Conservation (phyloP, 352 stramenopile species). For the Phytopythium cucurbitacearum region DNA sequence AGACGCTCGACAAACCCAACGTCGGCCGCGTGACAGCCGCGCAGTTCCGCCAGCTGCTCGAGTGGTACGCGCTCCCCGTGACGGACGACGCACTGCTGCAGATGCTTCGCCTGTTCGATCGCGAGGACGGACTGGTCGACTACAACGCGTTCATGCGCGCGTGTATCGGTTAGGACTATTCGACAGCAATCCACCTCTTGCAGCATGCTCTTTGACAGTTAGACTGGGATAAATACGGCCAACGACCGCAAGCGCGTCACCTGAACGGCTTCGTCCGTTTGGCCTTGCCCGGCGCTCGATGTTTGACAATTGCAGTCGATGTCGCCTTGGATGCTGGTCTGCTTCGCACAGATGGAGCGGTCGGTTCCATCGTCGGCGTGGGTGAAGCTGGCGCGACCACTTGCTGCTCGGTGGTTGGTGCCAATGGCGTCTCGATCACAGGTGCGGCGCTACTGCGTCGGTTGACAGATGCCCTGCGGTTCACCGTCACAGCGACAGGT, state of each 20-base stretch:
- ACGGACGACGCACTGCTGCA: conserved; percentile 46
- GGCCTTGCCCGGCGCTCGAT: no score
- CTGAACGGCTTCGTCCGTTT: not conserved
- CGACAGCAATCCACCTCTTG: no score
- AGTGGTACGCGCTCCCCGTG: conserved; percentile 60
- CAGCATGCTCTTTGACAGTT: not conserved
- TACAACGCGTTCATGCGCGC: conserved; percentile 75
- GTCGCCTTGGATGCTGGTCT: no score
- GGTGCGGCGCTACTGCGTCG: no score
- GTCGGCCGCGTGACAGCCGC: conserved; percentile 40
- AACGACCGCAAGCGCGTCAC: not conserved
- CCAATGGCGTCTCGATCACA: no score
- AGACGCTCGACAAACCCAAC: conserved; percentile 58
- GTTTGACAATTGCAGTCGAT: no score
- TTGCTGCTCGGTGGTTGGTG: no score
- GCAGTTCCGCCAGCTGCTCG: conserved; percentile 71
- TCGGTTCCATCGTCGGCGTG: no score
- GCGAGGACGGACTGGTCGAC: conserved; percentile 55
- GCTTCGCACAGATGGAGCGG: no score
- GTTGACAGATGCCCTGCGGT: no score
- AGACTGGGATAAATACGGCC: not conserved
- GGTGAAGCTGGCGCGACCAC: no score
- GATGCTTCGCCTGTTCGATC: conserved; percentile 63
- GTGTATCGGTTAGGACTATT: conserved; percentile 29
- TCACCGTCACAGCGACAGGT: no score